These are phyloP conservation scores for Botrytis deweyae DNA, from an alignment of 2,329 filamentous ascomycete genomes.

Conservation along the genomic window DNA sequence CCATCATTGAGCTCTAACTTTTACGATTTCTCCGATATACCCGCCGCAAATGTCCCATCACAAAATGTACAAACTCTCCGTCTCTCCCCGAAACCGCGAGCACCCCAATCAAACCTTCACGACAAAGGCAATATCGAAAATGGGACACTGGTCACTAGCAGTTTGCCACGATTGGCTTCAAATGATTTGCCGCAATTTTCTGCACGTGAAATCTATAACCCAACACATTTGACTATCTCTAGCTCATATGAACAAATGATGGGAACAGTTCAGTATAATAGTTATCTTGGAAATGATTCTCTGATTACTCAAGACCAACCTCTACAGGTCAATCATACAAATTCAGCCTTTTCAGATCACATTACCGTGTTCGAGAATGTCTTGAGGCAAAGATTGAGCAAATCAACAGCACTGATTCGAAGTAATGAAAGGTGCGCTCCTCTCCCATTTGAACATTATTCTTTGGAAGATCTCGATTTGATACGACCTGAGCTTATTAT, in stretches of 20 bases:
- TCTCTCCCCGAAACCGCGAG: neutral
- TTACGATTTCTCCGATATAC: slow-evolving; percentile 6
- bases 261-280: slow-evolving; percentile 11
- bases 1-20: slow-evolving; percentile 1
- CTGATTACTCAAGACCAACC: neutral
- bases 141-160: neutral
- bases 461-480: neutral
- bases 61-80: slow-evolving; percentile 1
- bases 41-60: neutral
- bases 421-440: slow-evolving; percentile 16
- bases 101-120: neutral
- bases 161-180: neutral
- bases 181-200: slow-evolving; percentile 8
- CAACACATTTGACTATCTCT: neutral
- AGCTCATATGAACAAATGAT: slow-evolving; percentile 16
- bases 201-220: neutral
- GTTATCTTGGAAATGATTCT: slow-evolving; percentile 6
- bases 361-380: slow-evolving; percentile 10
- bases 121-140: neutral
- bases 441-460: neutral
- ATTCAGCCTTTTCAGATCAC: slow-evolving; percentile 14
- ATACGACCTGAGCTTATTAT: slow-evolving; percentile 4
- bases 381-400: slow-evolving; percentile 6
- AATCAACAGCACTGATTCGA: neutral
- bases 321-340: slow-evolving; percentile 5